Percentiles rank a stretch among this genome's conserved stretches.
phyloP scores from a whole-genome alignment of 768 basidiomycete genomes.

The Kwoniella mangroviensis region DNA sequence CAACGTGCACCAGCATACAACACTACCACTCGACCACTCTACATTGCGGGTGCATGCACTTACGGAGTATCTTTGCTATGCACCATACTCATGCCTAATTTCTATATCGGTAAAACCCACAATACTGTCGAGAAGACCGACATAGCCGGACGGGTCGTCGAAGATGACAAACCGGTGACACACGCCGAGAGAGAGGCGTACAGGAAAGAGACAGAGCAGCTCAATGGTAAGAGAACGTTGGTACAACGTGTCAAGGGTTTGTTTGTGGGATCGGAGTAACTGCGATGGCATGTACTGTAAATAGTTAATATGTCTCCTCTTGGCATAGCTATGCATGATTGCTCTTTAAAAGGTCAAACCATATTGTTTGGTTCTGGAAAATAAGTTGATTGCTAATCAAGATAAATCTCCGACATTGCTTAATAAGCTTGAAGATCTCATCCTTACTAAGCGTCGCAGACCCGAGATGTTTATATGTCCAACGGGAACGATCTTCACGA shows the following conservation, averaged over 20 bases:
- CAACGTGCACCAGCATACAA: not conserved
- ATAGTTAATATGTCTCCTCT: too few species aligned
- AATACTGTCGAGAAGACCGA: constrained; percentile 9
- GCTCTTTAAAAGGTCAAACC: too few species aligned
- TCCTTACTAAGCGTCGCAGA: too few species aligned
- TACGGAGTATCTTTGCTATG: not conserved
- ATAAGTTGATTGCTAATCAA: too few species aligned
- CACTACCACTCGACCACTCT: not conserved
- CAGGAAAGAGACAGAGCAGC: not conserved
- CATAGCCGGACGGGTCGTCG: not conserved
- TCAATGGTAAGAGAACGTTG: not conserved
- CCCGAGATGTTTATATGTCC: not conserved
- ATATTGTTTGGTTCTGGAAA: too few species aligned
- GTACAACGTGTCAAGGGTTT: too few species aligned
- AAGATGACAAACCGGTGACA: constrained; percentile 2
- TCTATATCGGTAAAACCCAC: constrained; percentile 17
- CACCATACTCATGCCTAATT: constrained; percentile 16
- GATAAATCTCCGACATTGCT: too few species aligned
- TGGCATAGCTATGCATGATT: too few species aligned
- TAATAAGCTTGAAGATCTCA: too few species aligned
- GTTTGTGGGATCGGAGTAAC: too few species aligned
- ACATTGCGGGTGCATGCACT: not conserved
- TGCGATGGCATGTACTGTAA: too few species aligned
- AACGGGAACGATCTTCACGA: not conserved
- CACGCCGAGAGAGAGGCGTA: constrained; percentile 3